Conservation (phyloP, 148 eudicot genomes). For the Camellia sinensis region DNA sequence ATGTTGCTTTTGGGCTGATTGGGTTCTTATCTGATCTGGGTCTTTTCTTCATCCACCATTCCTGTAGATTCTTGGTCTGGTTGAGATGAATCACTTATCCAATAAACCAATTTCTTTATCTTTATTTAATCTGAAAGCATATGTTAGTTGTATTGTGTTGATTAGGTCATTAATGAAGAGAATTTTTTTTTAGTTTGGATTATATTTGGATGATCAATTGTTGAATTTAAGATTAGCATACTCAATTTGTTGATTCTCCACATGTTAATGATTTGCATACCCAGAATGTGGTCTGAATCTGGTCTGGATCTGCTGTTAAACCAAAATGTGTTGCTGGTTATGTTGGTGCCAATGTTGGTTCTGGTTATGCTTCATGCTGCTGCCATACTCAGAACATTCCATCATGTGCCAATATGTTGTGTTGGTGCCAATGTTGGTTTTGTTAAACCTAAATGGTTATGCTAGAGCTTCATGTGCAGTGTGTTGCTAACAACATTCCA, state of each 20-base stretch:
- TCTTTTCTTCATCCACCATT: constrained; percentile 14
- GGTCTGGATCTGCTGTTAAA: too few relatives aligned
- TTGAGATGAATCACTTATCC: constrained; percentile 28
- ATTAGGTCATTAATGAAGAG: neutral
- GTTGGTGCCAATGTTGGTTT: too few relatives aligned
- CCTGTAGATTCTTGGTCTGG: constrained; percentile 26
- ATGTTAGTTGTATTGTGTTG: constrained; percentile 5
- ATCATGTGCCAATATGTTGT: too few relatives aligned
- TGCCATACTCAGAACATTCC: too few relatives aligned
- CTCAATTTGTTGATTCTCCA: neutral
- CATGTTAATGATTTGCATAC: neutral
- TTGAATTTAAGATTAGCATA: neutral
- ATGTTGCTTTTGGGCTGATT: constrained; percentile 18
- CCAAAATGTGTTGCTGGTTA: too few relatives aligned
- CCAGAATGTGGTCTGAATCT: neutral
- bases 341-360: too few relatives aligned
- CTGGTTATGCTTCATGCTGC: too few relatives aligned
- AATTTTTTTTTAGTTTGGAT: neutral
- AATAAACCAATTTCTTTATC: constrained; percentile 13
- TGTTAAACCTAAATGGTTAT: too few relatives aligned
- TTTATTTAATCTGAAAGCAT: constrained; percentile 16
- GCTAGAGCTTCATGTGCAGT: too few relatives aligned
- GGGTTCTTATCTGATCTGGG: constrained; percentile 23
- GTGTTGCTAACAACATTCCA: too few relatives aligned
- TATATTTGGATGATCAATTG: constrained; percentile 5